Conservation (phyloP, 1,139 yeast species). For the Pichia kudriavzevii region DNA sequence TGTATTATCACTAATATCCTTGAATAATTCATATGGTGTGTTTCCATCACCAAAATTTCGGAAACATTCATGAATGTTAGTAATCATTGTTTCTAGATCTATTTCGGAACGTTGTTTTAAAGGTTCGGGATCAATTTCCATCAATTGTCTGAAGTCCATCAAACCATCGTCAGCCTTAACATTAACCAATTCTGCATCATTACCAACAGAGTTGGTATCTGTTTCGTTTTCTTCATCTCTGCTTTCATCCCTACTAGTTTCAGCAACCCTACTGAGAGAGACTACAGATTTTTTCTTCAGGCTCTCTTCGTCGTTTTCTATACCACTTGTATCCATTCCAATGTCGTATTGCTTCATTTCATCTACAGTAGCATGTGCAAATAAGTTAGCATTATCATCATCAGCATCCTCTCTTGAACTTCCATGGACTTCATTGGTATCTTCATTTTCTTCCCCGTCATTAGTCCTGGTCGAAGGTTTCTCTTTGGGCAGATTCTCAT, state of each 20-base stretch:
- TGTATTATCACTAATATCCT: conserved; percentile 35
- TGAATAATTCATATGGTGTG: conserved; percentile 34
- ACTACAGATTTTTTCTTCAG: not conserved
- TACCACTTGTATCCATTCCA: conserved; percentile 2
- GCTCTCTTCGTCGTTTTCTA: conserved; percentile 1
- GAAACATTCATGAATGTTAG: conserved; percentile 35
- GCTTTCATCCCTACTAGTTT: conserved; percentile 1
- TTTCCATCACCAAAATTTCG: conserved; percentile 35
- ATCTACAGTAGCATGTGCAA: conserved; percentile 25
- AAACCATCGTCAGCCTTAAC: conserved; percentile 15
- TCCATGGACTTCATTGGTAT: not conserved
- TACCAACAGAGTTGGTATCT: conserved; percentile 12
- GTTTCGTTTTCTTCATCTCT: not conserved
- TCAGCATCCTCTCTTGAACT: not conserved
- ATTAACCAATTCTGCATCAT: conserved; percentile 12
- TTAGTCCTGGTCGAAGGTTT: too few relatives aligned
- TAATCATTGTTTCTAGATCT: conserved; percentile 24
- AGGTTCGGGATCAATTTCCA: conserved; percentile 25
- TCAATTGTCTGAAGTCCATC: conserved; percentile 15
- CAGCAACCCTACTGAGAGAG: not conserved
- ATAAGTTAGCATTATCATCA: conserved; percentile 20
- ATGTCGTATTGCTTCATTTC: conserved; percentile 22
- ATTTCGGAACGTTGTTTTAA: conserved; percentile 20
- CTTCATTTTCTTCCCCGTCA: not conserved
- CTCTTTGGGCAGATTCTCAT: not conserved